Base-by-base conservation (phyloP, 2,329 filamentous ascomycete genomes). In the Tolypocladium inflatum region DNA sequence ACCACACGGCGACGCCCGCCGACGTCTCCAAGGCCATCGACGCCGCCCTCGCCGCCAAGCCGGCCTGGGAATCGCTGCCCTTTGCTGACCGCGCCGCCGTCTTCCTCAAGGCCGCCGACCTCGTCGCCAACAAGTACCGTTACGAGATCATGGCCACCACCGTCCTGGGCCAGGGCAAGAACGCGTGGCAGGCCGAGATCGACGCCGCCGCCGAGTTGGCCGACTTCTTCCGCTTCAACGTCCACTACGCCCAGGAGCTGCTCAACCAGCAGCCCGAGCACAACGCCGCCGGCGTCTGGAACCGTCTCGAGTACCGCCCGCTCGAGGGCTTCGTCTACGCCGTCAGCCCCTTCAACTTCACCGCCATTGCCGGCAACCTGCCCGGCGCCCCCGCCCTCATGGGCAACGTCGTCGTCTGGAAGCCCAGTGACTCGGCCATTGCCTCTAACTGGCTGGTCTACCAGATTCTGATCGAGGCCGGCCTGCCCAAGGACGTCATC, bases 131-230 rank as follows among this genome's bases (percentile, higher is more conserved):
- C 63, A 97, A 97, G 78, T 97, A 99, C 76, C 85, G 94, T 70
- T 97, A 96, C 75, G 91, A 97, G 58, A 84, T 99, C 66, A 96
- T 97, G 89, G 93, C 94, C 9, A 85, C 91, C 51, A 97, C 94
- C 17, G 96, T 97, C 85, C 80, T 96, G 38, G 94, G 93, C 61
- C 93, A 99, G 76, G 93, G 94, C 68, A 97, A 97, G 84, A 97
- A 97, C 73, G 91, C 90, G 54, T 97, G 91, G 91, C 93, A 99
- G 76, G 93, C 94, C n/a, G 93, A 99, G 80, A 97, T 97, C 63
- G 93, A 97, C 73, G 83, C 92, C 43, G 93, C 93, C 21, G 93
- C 93, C 10, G 94, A 99, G 80, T 76, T 96, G 66, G 88, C 85
- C 65, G 93, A 99, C 72, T 97, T 97, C 76, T 78, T 97, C 71